Percentiles rank a stretch among this genome's conserved stretches.
These are phyloP conservation scores for Acrocalymma vagum DNA, from an alignment of 2,329 filamentous ascomycete genomes.

Conservation along the genomic window DNA sequence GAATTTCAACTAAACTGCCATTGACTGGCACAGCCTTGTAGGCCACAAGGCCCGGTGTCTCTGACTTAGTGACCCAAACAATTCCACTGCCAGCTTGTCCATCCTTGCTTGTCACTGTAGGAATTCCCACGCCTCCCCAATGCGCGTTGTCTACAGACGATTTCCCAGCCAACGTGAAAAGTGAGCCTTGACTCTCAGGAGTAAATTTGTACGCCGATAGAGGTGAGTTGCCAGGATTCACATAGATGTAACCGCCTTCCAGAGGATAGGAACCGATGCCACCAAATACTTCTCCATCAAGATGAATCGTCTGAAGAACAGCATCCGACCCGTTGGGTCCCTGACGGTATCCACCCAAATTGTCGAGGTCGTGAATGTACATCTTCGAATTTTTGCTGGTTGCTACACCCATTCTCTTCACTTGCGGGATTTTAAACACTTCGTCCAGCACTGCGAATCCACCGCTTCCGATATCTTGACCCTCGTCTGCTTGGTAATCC, in stretches of 20 bases:
- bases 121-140: conserved; percentile 39
- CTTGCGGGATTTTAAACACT: conserved; percentile 24
- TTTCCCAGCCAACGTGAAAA: conserved; percentile 38
- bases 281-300: conserved; percentile 29
- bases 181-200: conserved; percentile 13
- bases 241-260: conserved; percentile 39
- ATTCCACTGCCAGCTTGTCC: conserved; percentile 34
- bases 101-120: conserved; percentile 50
- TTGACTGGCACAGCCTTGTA: conserved; percentile 52
- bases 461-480: conserved; percentile 25
- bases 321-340: conserved; percentile 24
- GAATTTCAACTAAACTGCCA: conserved; percentile 45
- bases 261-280: conserved; percentile 31
- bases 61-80: conserved; percentile 52
- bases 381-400: conserved; percentile 40
- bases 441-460: conserved; percentile 24
- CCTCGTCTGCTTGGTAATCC: conserved; percentile 13
- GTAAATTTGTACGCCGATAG: conserved; percentile 39
- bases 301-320: conserved; percentile 29
- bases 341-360: conserved; percentile 34
- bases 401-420: conserved; percentile 33
- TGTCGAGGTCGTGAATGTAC: conserved; percentile 30
- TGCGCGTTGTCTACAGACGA: conserved; percentile 33
- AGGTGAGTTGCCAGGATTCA: conserved; percentile 36
- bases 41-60: conserved; percentile 49